Evolutionary conservation across 306 rosid species (phyloP), one percentile per base, ranked within the genome.

Genomic region (Pterocarpus santalinus): DNA sequence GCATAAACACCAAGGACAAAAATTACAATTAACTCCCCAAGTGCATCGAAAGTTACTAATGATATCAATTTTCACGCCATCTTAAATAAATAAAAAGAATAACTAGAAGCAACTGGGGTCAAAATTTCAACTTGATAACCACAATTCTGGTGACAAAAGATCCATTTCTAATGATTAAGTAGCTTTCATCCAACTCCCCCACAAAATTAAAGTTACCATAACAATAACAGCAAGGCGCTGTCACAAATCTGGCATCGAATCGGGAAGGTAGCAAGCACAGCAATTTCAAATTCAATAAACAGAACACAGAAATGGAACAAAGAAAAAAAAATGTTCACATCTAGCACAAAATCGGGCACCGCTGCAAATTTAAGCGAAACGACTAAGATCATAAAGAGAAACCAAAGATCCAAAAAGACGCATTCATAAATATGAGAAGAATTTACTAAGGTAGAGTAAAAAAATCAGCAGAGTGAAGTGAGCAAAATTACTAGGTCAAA

Each of bases 361-460:
- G 52, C 17, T n/a, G 61, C 63, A 81, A 81, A 85, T 56, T 22
- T 39, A 69, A 64, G 76, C 15, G 51, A 71, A 69, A 62, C 33
- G 76, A 78, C 78, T 7, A 22, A 39, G 58, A 81, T 22, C 66
- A 11, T 16, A 4, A 28, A 44, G 71, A 15, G 2, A 1, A 41
- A 70, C 58, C 41, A 46, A 72, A 83, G 88, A 92, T 85, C 87
- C 78, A 75, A 72, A 22, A 60, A 34, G 44, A 12, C 14, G 63
- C 76, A 82, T 71, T 67, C 41, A 69, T 46, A 56, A 43, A 17
- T 2, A 39, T 7, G 44, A 61, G 11, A 55, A 41, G 44, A 78
- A 55, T 10, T 67, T 33, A 9, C 66, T 41, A 1, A 53, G 46
- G 11, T 11, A n/a, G 14, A 44, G n/a, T 68, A 9, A 38, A 56